Evolutionary conservation across 2,329 filamentous ascomycete genomes (phyloP).

Genomic region (Fusarium sp.): DNA sequence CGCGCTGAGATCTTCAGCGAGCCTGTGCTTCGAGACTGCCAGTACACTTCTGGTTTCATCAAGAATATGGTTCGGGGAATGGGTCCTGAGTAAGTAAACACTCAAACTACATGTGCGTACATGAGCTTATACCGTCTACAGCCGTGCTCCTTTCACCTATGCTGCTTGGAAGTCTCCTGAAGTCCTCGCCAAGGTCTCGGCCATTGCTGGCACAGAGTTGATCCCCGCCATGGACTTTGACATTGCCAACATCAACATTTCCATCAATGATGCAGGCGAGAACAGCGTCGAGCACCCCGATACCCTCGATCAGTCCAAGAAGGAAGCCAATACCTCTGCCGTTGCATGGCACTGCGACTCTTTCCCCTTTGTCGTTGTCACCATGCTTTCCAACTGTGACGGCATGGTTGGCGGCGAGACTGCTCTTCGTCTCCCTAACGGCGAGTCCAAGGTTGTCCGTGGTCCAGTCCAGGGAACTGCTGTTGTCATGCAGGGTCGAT

Average conservation of each 20-base stretch:
- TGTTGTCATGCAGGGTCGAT: conserved; percentile 72
- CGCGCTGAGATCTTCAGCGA: conserved; percentile 69
- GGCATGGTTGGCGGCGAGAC: conserved; percentile 74
- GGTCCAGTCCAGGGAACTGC: conserved; percentile 67
- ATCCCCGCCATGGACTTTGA: conserved; percentile 65
- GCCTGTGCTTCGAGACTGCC: conserved; percentile 66
- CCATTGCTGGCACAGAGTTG: conserved; percentile 65
- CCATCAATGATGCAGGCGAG: conserved; percentile 55
- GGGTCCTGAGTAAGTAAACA: conserved; percentile 53
- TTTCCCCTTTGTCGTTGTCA: conserved; percentile 74
- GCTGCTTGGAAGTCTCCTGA: conserved; percentile 59
- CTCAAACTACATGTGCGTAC: conserved; percentile 67
- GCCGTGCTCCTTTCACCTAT: conserved; percentile 71
- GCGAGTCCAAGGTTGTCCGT: conserved; percentile 66
- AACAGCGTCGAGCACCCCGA: conserved; percentile 58
- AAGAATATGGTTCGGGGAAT: conserved; percentile 68
- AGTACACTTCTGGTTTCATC: conserved; percentile 55
- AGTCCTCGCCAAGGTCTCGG: conserved; percentile 59
- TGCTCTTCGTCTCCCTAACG: conserved; percentile 62
- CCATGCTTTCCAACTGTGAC: conserved; percentile 71
- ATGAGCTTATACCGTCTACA: conserved; percentile 60
- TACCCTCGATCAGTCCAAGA: conserved; percentile 50
- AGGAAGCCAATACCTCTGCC: conserved; percentile 59
- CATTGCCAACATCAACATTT: conserved; percentile 63
- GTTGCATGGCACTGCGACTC: conserved; percentile 73